These are phyloP conservation scores for Plasmopara muralis DNA, from an alignment of 352 stramenopile genomes.

Conservation along the genomic window DNA sequence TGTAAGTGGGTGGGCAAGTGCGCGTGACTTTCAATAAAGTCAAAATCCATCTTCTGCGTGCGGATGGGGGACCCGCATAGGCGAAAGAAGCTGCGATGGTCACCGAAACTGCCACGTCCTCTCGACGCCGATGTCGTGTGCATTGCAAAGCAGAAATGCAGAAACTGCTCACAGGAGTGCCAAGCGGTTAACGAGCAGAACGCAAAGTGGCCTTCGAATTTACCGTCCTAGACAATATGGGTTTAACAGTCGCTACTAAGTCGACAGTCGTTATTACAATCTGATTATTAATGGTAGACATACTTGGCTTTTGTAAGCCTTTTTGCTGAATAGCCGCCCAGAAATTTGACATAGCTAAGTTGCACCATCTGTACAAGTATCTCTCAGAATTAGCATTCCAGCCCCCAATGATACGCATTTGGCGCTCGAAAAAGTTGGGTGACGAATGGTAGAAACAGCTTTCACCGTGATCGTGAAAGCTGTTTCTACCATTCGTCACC, in stretches of 20 bases:
- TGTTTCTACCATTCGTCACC: too few relatives aligned
- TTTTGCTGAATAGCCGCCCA: conserved; percentile 10
- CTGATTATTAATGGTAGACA: conserved; percentile 5
- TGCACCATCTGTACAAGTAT: conserved; percentile 7
- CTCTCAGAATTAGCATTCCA: conserved; percentile 12
- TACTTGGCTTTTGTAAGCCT: conserved; percentile 8
- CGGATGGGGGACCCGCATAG: conserved; percentile 76
- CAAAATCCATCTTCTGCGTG: conserved; percentile 42
- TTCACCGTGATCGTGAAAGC: too few relatives aligned
- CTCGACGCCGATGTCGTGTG: conserved; percentile 19
- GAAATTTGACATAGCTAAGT: conserved; percentile 7
- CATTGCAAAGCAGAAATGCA: not conserved
- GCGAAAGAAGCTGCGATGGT: conserved; percentile 52
- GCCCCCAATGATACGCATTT: conserved; percentile 8
- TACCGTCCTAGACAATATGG: conserved; percentile 16
- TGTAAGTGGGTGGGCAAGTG: conserved; percentile 29
- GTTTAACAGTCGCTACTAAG: conserved; percentile 10
- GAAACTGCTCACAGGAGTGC: not conserved
- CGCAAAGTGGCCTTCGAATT: conserved; percentile 18
- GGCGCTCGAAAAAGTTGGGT: conserved; percentile 14
- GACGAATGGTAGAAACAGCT: not conserved
- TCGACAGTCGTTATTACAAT: conserved; percentile 18
- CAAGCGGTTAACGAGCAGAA: conserved; percentile 24
- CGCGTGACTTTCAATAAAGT: conserved; percentile 32
- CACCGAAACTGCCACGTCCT: conserved; percentile 18